These are phyloP conservation scores for Cocos nucifera DNA, from an alignment of 176 grass and related monocot genomes.

Conservation along the genomic window DNA sequence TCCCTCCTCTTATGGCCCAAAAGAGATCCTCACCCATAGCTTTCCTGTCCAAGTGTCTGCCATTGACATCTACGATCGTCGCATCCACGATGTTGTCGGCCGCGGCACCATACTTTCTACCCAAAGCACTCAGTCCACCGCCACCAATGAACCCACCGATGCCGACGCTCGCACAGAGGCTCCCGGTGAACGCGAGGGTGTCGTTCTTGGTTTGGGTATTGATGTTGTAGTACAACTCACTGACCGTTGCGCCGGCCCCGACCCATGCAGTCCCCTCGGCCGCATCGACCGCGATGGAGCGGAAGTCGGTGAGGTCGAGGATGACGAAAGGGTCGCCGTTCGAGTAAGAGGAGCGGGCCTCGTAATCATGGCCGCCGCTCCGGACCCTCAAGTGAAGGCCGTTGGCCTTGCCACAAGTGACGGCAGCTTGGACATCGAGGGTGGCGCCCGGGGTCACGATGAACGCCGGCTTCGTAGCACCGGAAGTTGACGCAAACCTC, in stretches of 20 bases:
- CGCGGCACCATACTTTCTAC: conserved; percentile 3
- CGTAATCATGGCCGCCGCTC: no score
- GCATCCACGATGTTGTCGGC: conserved; percentile 26
- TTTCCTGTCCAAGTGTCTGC: conserved; percentile 11
- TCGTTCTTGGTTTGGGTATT: background rate
- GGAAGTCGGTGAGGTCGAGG: no score
- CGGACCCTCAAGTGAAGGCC: no score
- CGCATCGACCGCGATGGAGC: no score
- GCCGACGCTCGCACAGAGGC: conserved; percentile 4
- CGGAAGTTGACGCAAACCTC: no score
- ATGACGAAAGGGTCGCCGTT: no score
- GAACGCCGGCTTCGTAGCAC: no score
- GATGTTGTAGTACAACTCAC: conserved; percentile 26
- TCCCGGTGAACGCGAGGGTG: conserved; percentile 12
- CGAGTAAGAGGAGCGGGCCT: no score
- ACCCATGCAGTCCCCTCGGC: conserved; percentile 1
- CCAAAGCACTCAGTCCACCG: conserved; percentile 13
- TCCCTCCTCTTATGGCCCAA: conserved; percentile 25
- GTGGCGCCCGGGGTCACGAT: no score
- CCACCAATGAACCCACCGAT: conserved; percentile 19
- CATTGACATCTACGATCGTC: conserved; percentile 16
- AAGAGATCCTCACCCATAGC: conserved; percentile 24
- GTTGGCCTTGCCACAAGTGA: no score
- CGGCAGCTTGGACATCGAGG: no score
- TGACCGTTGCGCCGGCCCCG: conserved; percentile 6